Conservation (phyloP, 768 basidiomycete species). For the Agaricus blazei region DNA sequence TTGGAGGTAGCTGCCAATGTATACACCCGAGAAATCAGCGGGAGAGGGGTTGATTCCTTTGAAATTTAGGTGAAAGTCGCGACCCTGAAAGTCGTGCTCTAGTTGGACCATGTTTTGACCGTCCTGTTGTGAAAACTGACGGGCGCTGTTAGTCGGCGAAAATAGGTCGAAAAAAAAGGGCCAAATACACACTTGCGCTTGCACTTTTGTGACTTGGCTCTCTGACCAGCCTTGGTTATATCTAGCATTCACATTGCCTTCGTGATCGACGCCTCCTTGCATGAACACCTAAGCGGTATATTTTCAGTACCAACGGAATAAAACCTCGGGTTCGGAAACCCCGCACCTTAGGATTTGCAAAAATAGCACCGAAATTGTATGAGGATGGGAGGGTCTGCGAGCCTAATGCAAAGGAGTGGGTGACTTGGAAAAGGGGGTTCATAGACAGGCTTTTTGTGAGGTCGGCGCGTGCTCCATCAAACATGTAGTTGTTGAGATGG, state of each 20-base stretch:
- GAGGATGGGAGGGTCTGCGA: constrained; percentile 79
- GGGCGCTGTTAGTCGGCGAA: neutral
- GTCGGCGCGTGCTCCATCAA: constrained; percentile 97
- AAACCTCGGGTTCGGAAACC: constrained; percentile 1
- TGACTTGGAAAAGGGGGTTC: constrained; percentile 97
- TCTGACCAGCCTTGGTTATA: constrained; percentile 87
- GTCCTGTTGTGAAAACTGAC: constrained; percentile 65
- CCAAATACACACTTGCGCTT: constrained; percentile 65
- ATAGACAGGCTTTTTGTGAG: constrained; percentile 88
- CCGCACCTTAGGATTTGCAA: constrained; percentile 76
- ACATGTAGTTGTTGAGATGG: constrained; percentile 89
- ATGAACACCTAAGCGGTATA: constrained; percentile 62
- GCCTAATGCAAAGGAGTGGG: constrained; percentile 91
- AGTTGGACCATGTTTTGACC: constrained; percentile 90
- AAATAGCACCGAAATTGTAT: constrained; percentile 94
- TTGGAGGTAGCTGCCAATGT: constrained; percentile 87
- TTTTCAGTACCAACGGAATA: constrained; percentile 18
- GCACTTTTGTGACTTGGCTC: constrained; percentile 75
- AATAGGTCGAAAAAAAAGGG: neutral
- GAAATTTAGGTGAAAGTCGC: constrained; percentile 78
- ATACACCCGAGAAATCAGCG: constrained; percentile 84
- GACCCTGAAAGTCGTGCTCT: constrained; percentile 91
- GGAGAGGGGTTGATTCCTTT: constrained; percentile 93
- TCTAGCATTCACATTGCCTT: constrained; percentile 84
- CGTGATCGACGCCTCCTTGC: constrained; percentile 92